Conservation (phyloP, 352 stramenopile genomes). For the Elongisporangium prolatum region DNA sequence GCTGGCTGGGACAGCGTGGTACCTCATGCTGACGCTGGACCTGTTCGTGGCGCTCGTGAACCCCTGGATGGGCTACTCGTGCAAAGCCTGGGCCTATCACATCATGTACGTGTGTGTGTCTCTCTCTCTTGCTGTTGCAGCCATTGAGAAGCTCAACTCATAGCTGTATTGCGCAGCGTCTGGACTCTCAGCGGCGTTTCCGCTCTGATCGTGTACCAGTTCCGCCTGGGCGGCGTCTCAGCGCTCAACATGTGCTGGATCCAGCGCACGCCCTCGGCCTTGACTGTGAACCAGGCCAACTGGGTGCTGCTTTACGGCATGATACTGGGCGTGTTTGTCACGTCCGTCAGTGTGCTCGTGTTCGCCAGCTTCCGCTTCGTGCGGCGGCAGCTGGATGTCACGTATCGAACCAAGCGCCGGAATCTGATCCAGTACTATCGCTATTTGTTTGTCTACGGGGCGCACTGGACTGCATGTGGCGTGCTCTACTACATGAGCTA, state of each 20-base stretch:
- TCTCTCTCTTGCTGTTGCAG: constrained; percentile 1
- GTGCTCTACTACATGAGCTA: constrained; percentile 76
- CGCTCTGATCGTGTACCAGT: constrained; percentile 55
- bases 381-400: constrained; percentile 77
- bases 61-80: constrained; percentile 85
- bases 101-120: constrained; percentile 40
- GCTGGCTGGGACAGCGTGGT: constrained; percentile 62
- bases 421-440: constrained; percentile 85
- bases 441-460: constrained; percentile 71
- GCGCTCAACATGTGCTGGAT: constrained; percentile 80
- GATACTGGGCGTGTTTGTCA: constrained; percentile 40
- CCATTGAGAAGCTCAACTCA: constrained; percentile 1
- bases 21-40: constrained; percentile 81
- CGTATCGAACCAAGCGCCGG: constrained; percentile 76
- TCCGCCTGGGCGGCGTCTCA: constrained; percentile 55
- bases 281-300: constrained; percentile 49
- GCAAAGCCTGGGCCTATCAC: constrained; percentile 83
- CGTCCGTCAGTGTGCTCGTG: constrained; percentile 69
- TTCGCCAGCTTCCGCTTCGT: constrained; percentile 85
- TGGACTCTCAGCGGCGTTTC: constrained; percentile 68
- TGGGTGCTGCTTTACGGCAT: constrained; percentile 63
- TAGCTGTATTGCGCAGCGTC: constrained; percentile 27
- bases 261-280: constrained; percentile 33
- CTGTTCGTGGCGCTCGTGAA: constrained; percentile 84
- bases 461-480: constrained; percentile 63